These are phyloP conservation scores for Phytophthora ramorum DNA, from an alignment of 352 stramenopile species.

Conservation along the genomic window DNA sequence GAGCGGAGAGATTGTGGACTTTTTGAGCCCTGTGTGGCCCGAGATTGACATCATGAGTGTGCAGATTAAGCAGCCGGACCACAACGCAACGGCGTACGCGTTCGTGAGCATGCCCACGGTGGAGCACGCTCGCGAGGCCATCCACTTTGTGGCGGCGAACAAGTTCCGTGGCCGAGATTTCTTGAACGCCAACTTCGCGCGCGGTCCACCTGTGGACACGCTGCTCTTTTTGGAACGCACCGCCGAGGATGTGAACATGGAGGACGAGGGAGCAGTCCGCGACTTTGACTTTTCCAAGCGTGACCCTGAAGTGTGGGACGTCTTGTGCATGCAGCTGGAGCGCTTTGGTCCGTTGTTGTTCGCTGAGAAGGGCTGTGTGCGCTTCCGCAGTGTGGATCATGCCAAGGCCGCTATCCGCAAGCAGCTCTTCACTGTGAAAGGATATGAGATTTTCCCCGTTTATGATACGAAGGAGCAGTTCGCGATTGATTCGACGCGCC, in stretches of 20 bases:
- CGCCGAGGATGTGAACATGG: conserved; percentile 35
- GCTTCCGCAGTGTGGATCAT: conserved; percentile 57
- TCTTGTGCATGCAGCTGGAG: conserved; percentile 51
- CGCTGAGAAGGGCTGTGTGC: conserved; percentile 51
- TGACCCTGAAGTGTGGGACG: conserved; percentile 54
- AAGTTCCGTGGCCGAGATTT: conserved; percentile 49
- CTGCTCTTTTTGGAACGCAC: conserved; percentile 70
- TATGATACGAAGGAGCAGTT: conserved; percentile 79
- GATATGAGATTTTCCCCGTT: conserved; percentile 63
- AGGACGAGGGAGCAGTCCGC: conserved; percentile 50
- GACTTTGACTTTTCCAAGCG: conserved; percentile 55
- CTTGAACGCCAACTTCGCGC: conserved; percentile 75
- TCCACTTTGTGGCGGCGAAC: conserved; percentile 49
- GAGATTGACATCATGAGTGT: conserved; percentile 51
- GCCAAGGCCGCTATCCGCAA: conserved; percentile 69
- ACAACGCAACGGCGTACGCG: conserved; percentile 54
- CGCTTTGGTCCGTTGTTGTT: conserved; percentile 57
- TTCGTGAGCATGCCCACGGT: conserved; percentile 73
- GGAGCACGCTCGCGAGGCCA: conserved; percentile 58
- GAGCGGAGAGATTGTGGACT: conserved; percentile 58
- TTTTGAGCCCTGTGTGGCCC: conserved; percentile 57
- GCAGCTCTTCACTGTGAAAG: conserved; percentile 52
- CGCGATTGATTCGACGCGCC: conserved; percentile 53
- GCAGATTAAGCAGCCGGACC: conserved; percentile 63
- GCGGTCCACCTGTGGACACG: conserved; percentile 66